Percentiles rank a stretch among this genome's conserved stretches.
Conservation (phyloP, 1,284 basidiomycete genomes). For the Ceratobasidium sp. region DNA sequence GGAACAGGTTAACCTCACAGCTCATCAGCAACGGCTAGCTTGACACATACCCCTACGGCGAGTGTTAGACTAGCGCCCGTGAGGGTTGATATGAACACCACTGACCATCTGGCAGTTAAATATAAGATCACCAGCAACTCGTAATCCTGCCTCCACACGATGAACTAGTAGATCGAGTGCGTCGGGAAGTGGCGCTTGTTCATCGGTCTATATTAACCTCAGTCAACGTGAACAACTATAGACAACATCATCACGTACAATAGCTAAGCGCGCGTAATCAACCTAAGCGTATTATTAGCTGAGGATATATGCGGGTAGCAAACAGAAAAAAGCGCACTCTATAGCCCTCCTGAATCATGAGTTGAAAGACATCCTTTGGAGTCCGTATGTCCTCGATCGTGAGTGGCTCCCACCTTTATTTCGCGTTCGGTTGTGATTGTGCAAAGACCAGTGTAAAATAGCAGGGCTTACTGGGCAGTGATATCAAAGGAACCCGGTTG, state of each 20-base stretch:
- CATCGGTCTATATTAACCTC: constrained; percentile 79
- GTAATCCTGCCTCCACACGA: constrained; percentile 76
- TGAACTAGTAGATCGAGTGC: constrained; percentile 84
- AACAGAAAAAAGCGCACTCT: constrained; percentile 64
- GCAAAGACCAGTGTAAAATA: not conserved
- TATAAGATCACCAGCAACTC: constrained; percentile 77
- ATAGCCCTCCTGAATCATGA: constrained; percentile 82
- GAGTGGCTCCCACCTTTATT: constrained; percentile 80
- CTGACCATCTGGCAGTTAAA: constrained; percentile 91
- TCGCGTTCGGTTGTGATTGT: not conserved
- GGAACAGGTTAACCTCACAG: not conserved
- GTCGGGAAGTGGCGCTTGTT: constrained; percentile 92
- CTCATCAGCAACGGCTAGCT: not conserved
- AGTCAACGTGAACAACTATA: not conserved
- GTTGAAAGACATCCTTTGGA: constrained; percentile 86
- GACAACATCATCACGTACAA: constrained; percentile 63
- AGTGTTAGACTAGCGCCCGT: not conserved
- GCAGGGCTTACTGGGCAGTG: constrained; percentile 68
- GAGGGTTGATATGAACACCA: constrained; percentile 52
- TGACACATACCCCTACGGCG: constrained; percentile 33
- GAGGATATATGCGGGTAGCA: constrained; percentile 25
- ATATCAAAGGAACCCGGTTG: constrained; percentile 91
- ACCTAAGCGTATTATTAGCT: constrained; percentile 67
- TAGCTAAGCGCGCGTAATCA: constrained; percentile 89
- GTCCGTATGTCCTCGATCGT: constrained; percentile 92